Evolutionary conservation across 768 basidiomycete genomes (phyloP).

Genomic region (Crepidotus variabilis): DNA sequence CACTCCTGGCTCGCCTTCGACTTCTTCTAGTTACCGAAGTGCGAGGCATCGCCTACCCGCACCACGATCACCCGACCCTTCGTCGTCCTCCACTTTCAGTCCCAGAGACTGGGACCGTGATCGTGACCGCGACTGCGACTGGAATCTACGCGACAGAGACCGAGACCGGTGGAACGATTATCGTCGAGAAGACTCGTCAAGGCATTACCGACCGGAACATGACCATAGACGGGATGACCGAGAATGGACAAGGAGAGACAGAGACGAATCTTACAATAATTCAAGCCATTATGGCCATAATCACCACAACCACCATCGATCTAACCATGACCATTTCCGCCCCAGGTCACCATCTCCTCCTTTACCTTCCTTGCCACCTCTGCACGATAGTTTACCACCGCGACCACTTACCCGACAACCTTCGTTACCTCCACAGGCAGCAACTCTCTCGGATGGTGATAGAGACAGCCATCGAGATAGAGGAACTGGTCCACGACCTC

Average conservation of each 20-base stretch:
- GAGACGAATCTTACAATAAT: slow-evolving; percentile 14
- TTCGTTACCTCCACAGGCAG: slow-evolving; percentile 12
- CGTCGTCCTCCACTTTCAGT: slow-evolving; percentile 39
- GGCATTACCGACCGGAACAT: slow-evolving; percentile 22
- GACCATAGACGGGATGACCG: slow-evolving; percentile 27
- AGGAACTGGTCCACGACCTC: slow-evolving; percentile 21
- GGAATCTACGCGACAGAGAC: slow-evolving; percentile 19
- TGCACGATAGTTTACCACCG: slow-evolving; percentile 1
- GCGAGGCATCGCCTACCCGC: slow-evolving; percentile 36
- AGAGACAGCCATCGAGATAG: background rate
- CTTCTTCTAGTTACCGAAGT: slow-evolving; percentile 21
- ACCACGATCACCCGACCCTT: slow-evolving; percentile 29
- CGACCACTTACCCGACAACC: slow-evolving; percentile 9
- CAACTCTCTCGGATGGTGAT: slow-evolving; percentile 15
- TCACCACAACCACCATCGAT: slow-evolving; percentile 4
- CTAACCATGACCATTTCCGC: slow-evolving; percentile 15
- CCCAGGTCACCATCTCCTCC: slow-evolving; percentile 16
- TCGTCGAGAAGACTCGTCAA: slow-evolving; percentile 15
- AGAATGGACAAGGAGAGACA: slow-evolving; percentile 30
- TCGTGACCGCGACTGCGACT: slow-evolving; percentile 20
- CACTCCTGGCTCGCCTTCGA: slow-evolving; percentile 29
- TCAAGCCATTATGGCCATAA: slow-evolving; percentile 17
- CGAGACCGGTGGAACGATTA: slow-evolving; percentile 16
- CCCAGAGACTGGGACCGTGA: slow-evolving; percentile 30
- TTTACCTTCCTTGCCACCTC: slow-evolving; percentile 10